Base-by-base conservation (phyloP, 495 filamentous ascomycete genomes). In the Penicillium canariense region DNA sequence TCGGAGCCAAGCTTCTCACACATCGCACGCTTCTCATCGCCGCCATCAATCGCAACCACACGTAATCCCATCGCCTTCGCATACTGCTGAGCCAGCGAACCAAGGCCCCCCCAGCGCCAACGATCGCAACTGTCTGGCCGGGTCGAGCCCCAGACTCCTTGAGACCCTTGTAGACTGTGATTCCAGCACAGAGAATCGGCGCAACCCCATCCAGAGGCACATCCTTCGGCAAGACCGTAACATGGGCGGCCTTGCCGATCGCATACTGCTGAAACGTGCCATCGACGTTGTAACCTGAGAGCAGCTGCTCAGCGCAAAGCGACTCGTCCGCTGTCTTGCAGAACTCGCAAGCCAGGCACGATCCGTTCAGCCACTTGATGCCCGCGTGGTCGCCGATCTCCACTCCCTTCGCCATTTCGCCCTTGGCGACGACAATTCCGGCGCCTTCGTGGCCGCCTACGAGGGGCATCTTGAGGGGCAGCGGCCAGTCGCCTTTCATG, bases 61-160 rank as follows among this genome's bases (percentile, higher is more conserved):
- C 81, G 77, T 23, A 95, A 70, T 39, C 90, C 90, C 91, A 96
- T 94, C n/a, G 89, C 91, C 69, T 85, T 87, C 6, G 89, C 90
- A 66, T 91, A 95, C 69, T 96, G 90, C 63, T 86, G 74, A 17
- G 91, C 91, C 53, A 96, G 78, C 46, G 81, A 85, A 12, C 90
- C 90, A 4, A 96, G 78, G n/a, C 90, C 90, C 68, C 90, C 90
- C 91, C 90, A n/a, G 91, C 90, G 58, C 90, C 90, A 50, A 93
- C 90, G 61, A 96, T 87, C 48, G 88, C 91, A n/a, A 96, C 84
- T 11, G 77, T 85, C 68, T 95, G 83, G 28, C 90, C 90, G 0
- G 91, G 82, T 2, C 81, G 72, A 1, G 78, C 87, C 15, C 83
- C 84, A 1, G 87, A 89, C 69, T 95, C 90, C 74, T 94, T 95